phyloP scores from a whole-genome alignment of 208 protist species.

The Leishmania lainsoni region DNA sequence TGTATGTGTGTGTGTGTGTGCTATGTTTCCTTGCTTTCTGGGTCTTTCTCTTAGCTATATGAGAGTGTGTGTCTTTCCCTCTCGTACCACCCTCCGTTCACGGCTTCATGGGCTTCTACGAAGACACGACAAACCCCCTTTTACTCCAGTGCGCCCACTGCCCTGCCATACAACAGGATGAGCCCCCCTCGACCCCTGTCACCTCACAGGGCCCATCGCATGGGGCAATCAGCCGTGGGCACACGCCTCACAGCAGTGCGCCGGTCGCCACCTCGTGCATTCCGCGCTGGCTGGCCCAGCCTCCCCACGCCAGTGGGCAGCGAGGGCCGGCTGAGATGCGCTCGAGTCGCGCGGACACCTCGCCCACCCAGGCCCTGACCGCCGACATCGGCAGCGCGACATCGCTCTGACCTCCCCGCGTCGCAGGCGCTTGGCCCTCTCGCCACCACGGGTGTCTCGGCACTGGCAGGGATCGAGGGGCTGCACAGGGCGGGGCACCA shows the following conservation, averaged over 20 bases:
- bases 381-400: not conserved
- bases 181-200: not conserved
- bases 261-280: not conserved
- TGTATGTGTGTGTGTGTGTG: not conserved
- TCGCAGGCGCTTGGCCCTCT: not conserved
- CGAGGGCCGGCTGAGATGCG: not conserved
- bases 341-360: not conserved
- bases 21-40: not conserved
- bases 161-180: not conserved
- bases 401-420: not conserved
- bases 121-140: not conserved
- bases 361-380: not conserved
- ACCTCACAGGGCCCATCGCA: not conserved
- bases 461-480: not conserved
- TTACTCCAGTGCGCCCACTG: not conserved
- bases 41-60: not conserved
- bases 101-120: constrained; percentile 2
- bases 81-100: not conserved
- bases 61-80: not conserved
- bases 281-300: not conserved
- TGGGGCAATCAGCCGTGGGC: not conserved
- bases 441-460: not conserved
- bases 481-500: too few species aligned
- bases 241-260: not conserved
- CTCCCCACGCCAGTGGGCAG: not conserved